Evolutionary conservation across 495 filamentous ascomycete genomes (phyloP).

Genomic region (Trichocladium uniseriatum): DNA sequence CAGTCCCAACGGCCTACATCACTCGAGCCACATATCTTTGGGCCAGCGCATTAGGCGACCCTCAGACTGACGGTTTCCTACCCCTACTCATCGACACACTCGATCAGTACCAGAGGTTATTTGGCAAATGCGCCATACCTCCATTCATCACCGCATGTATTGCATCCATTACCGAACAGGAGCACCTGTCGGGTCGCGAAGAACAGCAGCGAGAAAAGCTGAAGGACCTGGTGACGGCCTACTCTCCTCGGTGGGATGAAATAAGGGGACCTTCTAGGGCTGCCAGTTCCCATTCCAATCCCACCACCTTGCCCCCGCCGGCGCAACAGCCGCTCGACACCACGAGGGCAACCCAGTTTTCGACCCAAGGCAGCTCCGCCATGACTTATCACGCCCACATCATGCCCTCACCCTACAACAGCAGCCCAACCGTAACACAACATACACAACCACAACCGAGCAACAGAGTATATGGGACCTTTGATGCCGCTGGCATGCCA

Average conservation of each 20-base stretch:
- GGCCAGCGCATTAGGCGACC: slow-evolving; percentile 8
- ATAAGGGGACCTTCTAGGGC: not conserved
- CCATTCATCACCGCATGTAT: slow-evolving; percentile 13
- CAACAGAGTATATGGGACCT: not conserved
- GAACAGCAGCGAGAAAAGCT: slow-evolving; percentile 1
- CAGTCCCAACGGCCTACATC: slow-evolving; percentile 20
- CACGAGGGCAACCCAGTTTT: too few species aligned
- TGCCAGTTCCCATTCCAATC: not conserved
- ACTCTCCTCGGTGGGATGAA: not conserved
- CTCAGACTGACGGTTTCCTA: not conserved
- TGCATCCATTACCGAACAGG: slow-evolving; percentile 7
- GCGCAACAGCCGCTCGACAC: too few species aligned
- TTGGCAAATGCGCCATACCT: slow-evolving; percentile 15
- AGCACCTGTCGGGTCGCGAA: not conserved
- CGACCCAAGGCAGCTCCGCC: too few species aligned
- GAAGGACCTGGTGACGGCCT: not conserved
- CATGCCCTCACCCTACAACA: not conserved
- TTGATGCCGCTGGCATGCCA: not conserved
- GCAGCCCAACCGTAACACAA: not conserved
- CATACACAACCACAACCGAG: not conserved
- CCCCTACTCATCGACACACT: slow-evolving; percentile 14
- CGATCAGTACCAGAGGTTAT: slow-evolving; percentile 11
- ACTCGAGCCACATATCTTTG: slow-evolving; percentile 17
- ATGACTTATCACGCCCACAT: not conserved
- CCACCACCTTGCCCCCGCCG: not conserved